Percentiles rank a stretch among this genome's conserved stretches.
Conservation (phyloP, 768 basidiomycete genomes). For the Hygrophoropsis aurantiaca region DNA sequence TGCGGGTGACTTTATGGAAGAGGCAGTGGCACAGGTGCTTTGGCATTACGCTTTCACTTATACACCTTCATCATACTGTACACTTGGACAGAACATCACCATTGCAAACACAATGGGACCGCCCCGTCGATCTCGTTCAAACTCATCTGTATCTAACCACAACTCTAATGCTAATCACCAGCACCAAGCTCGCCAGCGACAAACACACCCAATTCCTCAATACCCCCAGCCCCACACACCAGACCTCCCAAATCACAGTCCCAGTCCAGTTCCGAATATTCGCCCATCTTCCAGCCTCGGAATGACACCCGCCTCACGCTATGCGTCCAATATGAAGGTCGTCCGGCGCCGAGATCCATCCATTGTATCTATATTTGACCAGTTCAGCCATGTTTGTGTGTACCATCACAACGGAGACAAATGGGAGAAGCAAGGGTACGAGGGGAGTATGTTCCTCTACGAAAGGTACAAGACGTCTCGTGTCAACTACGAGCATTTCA, state of each 20-base stretch:
- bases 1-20: slow-evolving; percentile 2
- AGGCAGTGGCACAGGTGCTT: neutral
- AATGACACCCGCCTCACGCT: slow-evolving; percentile 67
- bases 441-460: slow-evolving; percentile 89
- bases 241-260: slow-evolving; percentile 6
- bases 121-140: slow-evolving; percentile 30
- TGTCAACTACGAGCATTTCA: no score
- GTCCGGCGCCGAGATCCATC: slow-evolving; percentile 77
- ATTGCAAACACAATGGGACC: slow-evolving; percentile 13
- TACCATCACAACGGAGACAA: slow-evolving; percentile 72
- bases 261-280: slow-evolving; percentile 6
- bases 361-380: slow-evolving; percentile 79
- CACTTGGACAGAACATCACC: neutral
- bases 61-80: slow-evolving; percentile 4
- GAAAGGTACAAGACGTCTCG: slow-evolving; percentile 53
- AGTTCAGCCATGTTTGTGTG: slow-evolving; percentile 84
- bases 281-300: slow-evolving; percentile 25
- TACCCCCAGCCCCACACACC: neutral
- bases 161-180: slow-evolving; percentile 11
- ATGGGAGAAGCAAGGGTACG: slow-evolving; percentile 83
- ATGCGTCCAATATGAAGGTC: slow-evolving; percentile 78
- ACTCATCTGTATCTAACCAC: slow-evolving; percentile 21
- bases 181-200: slow-evolving; percentile 1
- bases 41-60: slow-evolving; percentile 1
- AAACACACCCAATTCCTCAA: neutral